These are phyloP conservation scores for Pythium utonaiense DNA, from an alignment of 352 stramenopile genomes.

Conservation along the genomic window DNA sequence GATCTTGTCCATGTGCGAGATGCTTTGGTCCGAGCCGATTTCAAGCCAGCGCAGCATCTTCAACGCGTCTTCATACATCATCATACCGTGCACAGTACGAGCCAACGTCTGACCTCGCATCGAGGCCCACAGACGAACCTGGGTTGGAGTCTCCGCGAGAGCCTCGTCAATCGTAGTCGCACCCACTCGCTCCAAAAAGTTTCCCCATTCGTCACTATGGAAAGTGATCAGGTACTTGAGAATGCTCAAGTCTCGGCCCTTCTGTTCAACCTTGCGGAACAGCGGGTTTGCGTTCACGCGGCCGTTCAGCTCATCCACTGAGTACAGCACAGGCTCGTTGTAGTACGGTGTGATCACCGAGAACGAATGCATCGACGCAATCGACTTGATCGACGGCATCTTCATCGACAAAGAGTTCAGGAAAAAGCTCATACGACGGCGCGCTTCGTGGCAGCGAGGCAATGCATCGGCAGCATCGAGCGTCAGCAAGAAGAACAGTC, in stretches of 20 bases:
- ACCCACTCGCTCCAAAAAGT: constrained; percentile 82
- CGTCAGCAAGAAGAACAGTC: constrained; percentile 82
- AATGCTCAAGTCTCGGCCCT: constrained; percentile 82
- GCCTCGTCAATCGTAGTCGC: constrained; percentile 75
- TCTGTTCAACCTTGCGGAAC: constrained; percentile 83
- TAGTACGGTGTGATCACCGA: constrained; percentile 89
- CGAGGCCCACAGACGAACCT: constrained; percentile 84
- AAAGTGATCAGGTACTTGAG: constrained; percentile 88
- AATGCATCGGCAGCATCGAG: constrained; percentile 79
- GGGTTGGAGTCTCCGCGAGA: constrained; percentile 72
- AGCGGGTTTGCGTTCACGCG: constrained; percentile 80
- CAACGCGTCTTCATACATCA: constrained; percentile 89
- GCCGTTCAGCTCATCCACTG: constrained; percentile 78
- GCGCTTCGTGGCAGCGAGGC: constrained; percentile 79
- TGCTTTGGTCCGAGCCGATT: constrained; percentile 79
- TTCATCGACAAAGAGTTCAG: constrained; percentile 87
- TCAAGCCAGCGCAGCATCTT: constrained; percentile 88
- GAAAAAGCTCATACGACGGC: constrained; percentile 89
- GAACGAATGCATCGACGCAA: constrained; percentile 86
- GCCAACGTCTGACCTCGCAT: constrained; percentile 85
- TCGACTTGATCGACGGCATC: constrained; percentile 79
- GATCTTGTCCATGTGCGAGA: constrained; percentile 87
- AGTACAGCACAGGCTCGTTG: constrained; percentile 86
- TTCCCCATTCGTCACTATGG: constrained; percentile 85
- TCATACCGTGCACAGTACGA: constrained; percentile 87